Base-by-base conservation (phyloP, 306 rosid genomes). In the Coriaria nepalensis region DNA sequence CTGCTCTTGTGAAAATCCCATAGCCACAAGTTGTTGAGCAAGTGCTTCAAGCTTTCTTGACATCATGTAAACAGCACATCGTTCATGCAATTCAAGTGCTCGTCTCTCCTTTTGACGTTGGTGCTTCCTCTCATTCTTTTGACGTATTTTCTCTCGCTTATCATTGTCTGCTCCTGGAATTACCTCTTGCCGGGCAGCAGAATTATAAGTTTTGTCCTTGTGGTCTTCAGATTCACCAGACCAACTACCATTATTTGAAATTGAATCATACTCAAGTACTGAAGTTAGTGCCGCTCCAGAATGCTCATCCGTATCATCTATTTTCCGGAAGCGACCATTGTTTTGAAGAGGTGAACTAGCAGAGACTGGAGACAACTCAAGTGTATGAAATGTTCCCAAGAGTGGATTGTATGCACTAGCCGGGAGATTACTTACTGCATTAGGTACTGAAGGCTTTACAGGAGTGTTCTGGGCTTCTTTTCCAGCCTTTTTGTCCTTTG, bases 141-240 rank as follows among this genome's bases (percentile, higher is more conserved):
- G 98, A 38, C 98, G 98, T 53, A 76, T 75, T 74, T 85, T 92
- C 51, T 85, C 98, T 51, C 98, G 75, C 67, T 82, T 92, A 65
- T 92, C 98, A 64, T 70, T 82, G 39, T 92, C 96, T 47, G 86
- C 93, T 60, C 98, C 98, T 35, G 94, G 98, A 41, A 92, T 81
- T 8, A 72, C 48, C 64, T 85, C 98, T 38, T 52, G 67, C 56
- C 75, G 63, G 37, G 47, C 55, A 64, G 86, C 56, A 12, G 64
- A 68, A 77, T 64, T 79, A 55, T 76, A 67, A 43, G 64, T 47
- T 73, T 73, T 84, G 9, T 88, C 94, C 72, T 82, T 92, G 54
- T 82, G 96, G 55, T 84, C 96, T 63, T 85, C 98, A 0, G 98
- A 92, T 74, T 92, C 98, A 43, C 98, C 96, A 43, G 96, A 92